phyloP scores from a whole-genome alignment of 192 early-diverging fungal genomes.

The Polychytrium aggregatum region DNA sequence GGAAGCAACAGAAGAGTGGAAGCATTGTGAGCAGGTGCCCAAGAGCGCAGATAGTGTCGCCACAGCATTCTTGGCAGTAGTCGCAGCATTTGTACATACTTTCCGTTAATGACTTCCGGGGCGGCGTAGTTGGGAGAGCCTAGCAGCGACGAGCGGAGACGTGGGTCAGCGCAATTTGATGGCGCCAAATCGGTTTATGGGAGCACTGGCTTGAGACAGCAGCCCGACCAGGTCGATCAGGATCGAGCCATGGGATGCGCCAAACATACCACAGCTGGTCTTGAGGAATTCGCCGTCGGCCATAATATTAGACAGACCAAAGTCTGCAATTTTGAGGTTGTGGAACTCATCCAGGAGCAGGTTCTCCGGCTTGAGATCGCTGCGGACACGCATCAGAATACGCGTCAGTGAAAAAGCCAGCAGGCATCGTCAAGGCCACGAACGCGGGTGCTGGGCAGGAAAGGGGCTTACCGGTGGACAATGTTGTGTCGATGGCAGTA shows the following conservation, averaged over 20 bases:
- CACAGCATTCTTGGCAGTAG: too few species aligned
- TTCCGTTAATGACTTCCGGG: slow-evolving; percentile 68
- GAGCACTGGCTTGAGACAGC: too few species aligned
- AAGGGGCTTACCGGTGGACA: slow-evolving; percentile 26
- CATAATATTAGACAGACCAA: slow-evolving; percentile 44
- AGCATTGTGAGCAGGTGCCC: too few species aligned
- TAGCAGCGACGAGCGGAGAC: too few species aligned
- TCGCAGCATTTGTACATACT: too few species aligned
- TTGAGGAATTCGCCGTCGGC: slow-evolving; percentile 41
- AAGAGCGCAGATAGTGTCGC: too few species aligned
- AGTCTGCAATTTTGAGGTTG: slow-evolving; percentile 52
- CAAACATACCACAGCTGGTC: slow-evolving; percentile 48
- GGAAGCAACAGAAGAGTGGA: slow-evolving; percentile 27
- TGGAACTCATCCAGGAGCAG: slow-evolving; percentile 40
- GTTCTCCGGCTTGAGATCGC: slow-evolving; percentile 49
- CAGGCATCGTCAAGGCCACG: neutral
- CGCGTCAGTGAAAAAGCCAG: neutral
- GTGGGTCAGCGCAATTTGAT: too few species aligned
- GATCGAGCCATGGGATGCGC: too few species aligned
- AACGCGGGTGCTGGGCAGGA: neutral
- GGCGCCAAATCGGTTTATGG: too few species aligned
- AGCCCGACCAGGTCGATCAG: too few species aligned
- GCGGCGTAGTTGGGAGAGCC: slow-evolving; percentile 48
- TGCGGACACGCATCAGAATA: slow-evolving; percentile 5
- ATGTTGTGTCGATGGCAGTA: slow-evolving; percentile 49